Percentiles rank a stretch among this genome's conserved stretches.
Evolutionary conservation across 2,329 filamentous ascomycete genomes (phyloP).

Genomic region (Ophiognomonia clavigignenti-juglandacearum): DNA sequence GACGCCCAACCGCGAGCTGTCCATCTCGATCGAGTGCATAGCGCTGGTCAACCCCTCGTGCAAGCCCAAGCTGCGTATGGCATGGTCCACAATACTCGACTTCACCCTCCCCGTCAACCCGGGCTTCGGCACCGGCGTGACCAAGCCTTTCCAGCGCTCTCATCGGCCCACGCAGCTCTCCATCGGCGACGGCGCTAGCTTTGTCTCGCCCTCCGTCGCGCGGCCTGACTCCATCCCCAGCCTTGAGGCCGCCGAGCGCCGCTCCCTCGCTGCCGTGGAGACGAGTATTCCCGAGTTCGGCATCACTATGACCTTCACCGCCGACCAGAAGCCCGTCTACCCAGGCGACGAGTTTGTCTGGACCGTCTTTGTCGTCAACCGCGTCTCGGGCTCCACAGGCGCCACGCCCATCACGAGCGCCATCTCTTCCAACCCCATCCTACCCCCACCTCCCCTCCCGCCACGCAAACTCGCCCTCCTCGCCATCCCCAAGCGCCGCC

Average conservation of each 20-base stretch:
- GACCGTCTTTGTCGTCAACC: conserved; percentile 73
- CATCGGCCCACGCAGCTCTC: conserved; percentile 62
- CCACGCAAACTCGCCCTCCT: conserved; percentile 65
- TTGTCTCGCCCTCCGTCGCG: conserved; percentile 51
- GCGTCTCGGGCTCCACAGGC: conserved; percentile 41
- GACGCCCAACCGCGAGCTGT: conserved; percentile 46
- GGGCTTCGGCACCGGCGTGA: conserved; percentile 48
- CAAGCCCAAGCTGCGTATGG: conserved; percentile 56
- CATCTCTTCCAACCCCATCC: conserved; percentile 14
- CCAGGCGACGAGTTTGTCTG: conserved; percentile 66
- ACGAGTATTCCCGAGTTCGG: conserved; percentile 56
- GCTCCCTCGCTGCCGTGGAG: conserved; percentile 29
- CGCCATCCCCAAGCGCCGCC: conserved; percentile 60
- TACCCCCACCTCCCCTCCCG: conserved; percentile 34
- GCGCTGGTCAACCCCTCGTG: conserved; percentile 52
- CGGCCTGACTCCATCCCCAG: conserved; percentile 57
- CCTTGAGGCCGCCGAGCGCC: conserved; percentile 48
- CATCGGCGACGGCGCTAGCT: conserved; percentile 52
- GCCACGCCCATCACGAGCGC: conserved; percentile 25
- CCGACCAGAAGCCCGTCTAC: conserved; percentile 49
- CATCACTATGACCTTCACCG: conserved; percentile 70
- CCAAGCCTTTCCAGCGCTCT: conserved; percentile 55
- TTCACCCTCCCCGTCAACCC: conserved; percentile 63
- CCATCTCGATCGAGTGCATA: conserved; percentile 56
- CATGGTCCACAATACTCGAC: conserved; percentile 65